Conservation (phyloP, 768 basidiomycete genomes). For the Peribolospora baueri region DNA sequence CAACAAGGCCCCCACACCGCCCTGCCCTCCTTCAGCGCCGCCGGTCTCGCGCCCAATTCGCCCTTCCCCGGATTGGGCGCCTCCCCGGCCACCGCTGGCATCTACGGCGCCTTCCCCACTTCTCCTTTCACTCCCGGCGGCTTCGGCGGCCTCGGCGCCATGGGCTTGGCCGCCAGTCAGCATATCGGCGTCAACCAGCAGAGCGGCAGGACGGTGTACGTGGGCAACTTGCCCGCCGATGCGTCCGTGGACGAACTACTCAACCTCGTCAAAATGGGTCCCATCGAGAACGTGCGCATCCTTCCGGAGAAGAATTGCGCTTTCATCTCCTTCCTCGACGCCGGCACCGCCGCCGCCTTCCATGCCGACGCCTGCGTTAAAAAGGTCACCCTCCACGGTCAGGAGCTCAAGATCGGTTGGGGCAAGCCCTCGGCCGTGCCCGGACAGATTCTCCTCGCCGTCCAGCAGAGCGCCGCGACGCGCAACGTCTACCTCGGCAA, state of each 20-base stretch:
- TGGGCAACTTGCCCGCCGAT: slow-evolving; percentile 82
- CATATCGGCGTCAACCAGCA: not conserved
- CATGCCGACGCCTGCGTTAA: slow-evolving; percentile 90
- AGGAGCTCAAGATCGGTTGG: slow-evolving; percentile 97
- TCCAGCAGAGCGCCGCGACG: slow-evolving; percentile 74
- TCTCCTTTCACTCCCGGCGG: not conserved
- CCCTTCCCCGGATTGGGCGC: too few species aligned
- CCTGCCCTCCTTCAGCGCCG: not conserved
- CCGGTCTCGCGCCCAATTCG: too few species aligned
- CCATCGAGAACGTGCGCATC: slow-evolving; percentile 79
- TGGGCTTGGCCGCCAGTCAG: slow-evolving; percentile 1
- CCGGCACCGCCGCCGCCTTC: slow-evolving; percentile 77
- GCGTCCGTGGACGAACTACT: slow-evolving; percentile 95
- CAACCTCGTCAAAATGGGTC: slow-evolving; percentile 91
- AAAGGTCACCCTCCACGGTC: slow-evolving; percentile 73
- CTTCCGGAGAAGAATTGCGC: slow-evolving; percentile 93
- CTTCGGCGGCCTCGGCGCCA: not conserved
- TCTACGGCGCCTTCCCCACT: not conserved
- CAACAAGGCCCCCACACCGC: not conserved
- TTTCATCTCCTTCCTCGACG: slow-evolving; percentile 92
- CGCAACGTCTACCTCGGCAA: slow-evolving; percentile 91
- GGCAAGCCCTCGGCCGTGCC: slow-evolving; percentile 82
- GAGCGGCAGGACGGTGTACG: slow-evolving; percentile 59
- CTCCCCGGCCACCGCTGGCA: not conserved
- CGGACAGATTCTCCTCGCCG: slow-evolving; percentile 59